Base-by-base conservation (phyloP, 208 protist species). In the Leishmania lainsoni region DNA sequence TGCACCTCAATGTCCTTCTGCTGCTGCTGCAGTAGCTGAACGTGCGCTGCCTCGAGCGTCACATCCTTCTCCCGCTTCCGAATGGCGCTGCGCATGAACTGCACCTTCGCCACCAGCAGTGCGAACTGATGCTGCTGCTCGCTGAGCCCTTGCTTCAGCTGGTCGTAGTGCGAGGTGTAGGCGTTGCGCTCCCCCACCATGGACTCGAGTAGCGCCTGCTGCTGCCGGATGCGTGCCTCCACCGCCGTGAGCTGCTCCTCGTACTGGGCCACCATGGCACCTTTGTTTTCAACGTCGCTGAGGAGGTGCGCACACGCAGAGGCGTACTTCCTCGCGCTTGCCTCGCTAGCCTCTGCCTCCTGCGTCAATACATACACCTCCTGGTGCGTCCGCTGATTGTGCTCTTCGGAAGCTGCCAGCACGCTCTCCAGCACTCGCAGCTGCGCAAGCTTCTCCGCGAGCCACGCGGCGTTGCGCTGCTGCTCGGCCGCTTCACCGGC, bases 151-250 rank as follows among this genome's bases (percentile, higher is more conserved):
- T 96, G 90, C 59, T 98, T 95, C 16, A 98, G 87, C 81, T 99
- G 96, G 70, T 97, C 92, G 63, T 99, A 91, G 85, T 99, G 98
- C 83, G 99, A 99, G 49, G 92, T 98, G 86, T 99, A 99, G 5
- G 98, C 82, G 86, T 99, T 99, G 48, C 99, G 90, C 80, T 99
- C 99, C 32, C 88, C 83, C 35, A 99, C 81, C 51, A 99, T 95
- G 48, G 95, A 87, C 73, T 99, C 98, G 22, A 99, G 89, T n/a
- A 92, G 61, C 59, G 78, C 89, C 75, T 98, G 96, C 81, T 94
- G 88, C 87, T 92, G 90, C 68, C 86, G 81, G 35, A 96, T 79
- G 14, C 87, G 81, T 1, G 70, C 79, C 83, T 94, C 92, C 84
- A 89, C 85, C 45, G 98, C 96, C 5, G 80, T 74, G 32, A 97